Evolutionary conservation across 2,329 filamentous ascomycete species (phyloP), one percentile per base, ranked within the genome.

Genomic region (Capronia americana): DNA sequence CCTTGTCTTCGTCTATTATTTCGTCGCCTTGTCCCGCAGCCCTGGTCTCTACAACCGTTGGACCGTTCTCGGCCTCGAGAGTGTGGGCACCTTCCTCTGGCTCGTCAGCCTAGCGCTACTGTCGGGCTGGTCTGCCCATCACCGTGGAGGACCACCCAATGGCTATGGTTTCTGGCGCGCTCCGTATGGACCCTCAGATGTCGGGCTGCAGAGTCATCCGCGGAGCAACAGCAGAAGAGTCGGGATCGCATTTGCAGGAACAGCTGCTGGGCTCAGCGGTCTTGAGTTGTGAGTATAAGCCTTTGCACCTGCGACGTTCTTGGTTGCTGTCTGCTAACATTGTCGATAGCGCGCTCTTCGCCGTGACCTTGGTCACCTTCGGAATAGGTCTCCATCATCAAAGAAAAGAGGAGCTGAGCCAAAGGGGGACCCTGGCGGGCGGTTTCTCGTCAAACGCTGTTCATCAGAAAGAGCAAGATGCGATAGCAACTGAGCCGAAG

Each of bases 1-100:
- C 38, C 26, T 71, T 17, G 56, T 69, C 48, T 72, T 71, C 38
- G 64, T 48, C 24, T 72, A 72, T 50, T 72, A 71, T 61, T 61
- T 68, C 46, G 48, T 70, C 11, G 62, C 67, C 12, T 61, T 72
- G 17, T 71, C 67, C 14, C 58, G 63, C 53, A 62, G 60, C n/a
- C 64, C 68, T 24, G 34, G n/a, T 17, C 57, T 71, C 12, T 72
- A 72, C 66, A 70, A 69, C 28, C 65, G 65, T 23, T 71, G 68
- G 63, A 69, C 58, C n/a, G 59, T 72, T 14, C 63, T 72, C 11
- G 48, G 38, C 11, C 66, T 72, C 38, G 71, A 72, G 57, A 62
- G 63, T 28, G 63, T 70, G 28, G 65, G 68, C 2, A 69, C 67
- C 3, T 32, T 70, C 51, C 70, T 70, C 55, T 71, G 71, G 71